Conservation (phyloP, 129 eudicot species). For the Helichrysum umbraculigerum region DNA sequence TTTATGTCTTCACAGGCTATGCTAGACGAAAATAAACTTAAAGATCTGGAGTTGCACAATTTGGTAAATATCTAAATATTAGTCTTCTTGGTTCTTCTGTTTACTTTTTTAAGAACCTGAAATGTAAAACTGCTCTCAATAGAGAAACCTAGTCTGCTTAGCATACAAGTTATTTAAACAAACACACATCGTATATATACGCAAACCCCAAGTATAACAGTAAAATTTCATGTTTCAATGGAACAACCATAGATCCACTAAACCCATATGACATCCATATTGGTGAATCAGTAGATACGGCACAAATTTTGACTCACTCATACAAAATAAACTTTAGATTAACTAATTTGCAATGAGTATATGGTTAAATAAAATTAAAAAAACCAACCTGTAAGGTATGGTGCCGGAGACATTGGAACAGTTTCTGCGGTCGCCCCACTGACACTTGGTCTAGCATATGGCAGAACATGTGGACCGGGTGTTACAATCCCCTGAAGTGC, state of each 20-base stretch:
- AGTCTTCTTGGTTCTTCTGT: background rate
- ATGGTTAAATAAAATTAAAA: background rate
- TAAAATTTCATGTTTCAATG: background rate
- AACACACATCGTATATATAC: background rate
- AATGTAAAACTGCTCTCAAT: background rate
- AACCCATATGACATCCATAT: background rate
- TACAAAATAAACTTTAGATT: background rate
- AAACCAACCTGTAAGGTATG: slow-evolving; percentile 48
- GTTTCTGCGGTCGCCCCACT: slow-evolving; percentile 46
- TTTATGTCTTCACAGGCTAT: background rate
- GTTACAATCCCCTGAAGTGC: slow-evolving; percentile 40
- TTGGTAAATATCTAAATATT: background rate
- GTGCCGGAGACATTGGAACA: slow-evolving; percentile 48
- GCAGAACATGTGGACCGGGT: slow-evolving; percentile 51
- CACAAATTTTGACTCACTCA: background rate
- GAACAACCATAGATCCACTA: background rate
- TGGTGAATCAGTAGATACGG: background rate
- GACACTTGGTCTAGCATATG: slow-evolving; percentile 44
- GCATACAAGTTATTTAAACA: background rate
- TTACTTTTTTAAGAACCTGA: background rate
- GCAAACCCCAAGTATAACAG: background rate
- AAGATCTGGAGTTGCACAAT: background rate
- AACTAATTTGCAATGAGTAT: background rate
- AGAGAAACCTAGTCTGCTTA: background rate
- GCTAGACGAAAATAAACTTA: background rate